Base-by-base conservation (phyloP, 176 grass and related monocot species). In the Oryza glaberrima region DNA sequence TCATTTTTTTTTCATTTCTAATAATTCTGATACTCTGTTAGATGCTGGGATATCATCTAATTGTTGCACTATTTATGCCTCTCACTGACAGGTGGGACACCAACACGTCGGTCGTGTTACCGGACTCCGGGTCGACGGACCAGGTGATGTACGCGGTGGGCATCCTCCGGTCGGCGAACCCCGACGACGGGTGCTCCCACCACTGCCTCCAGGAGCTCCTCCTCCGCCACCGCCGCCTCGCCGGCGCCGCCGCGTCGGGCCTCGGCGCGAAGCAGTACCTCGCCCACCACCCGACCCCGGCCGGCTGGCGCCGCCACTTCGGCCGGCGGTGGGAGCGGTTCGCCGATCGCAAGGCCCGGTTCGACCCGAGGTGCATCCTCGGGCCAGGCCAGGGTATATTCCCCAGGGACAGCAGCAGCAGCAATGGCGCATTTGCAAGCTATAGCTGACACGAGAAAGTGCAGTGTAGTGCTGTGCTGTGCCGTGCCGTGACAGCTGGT, bases 341-440 rank as follows among this genome's bases (percentile, higher is more conserved):
- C 9, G 87, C 87, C 3, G 78, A 80, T 19, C 81, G 86, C 72
- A 98, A 98, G 82, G 16, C 69, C 10, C 89, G 67, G 75, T 98
- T 95, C 61, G 96, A 98, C 52, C 96, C 93, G 12, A 65, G 67
- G 5, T 65, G 32, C 14, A 89, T 94, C 82, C 89, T 98, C 16
- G 85, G 91, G 17, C 96, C 96, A 0, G 96, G 96, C 6, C 96
- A 98, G 13, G 90, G 89, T 56, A 98, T 98, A 77, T 95, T 98
- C 67, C 78, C 85, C 77, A 84, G 77, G 67, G 52, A 40, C 26
- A 26, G 26, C 38, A 40, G 46, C 71, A 40, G 46, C 71, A 36
- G 36, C 43, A 14, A 23, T 69, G 78, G 30, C 8, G 73, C 47
- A 1, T 69, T 79, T 61, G 79, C 25, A 67, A 90, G 60, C 38